Percentiles rank a stretch among this genome's conserved stretches.
These are phyloP conservation scores for Apiotrichum gamsii DNA, from an alignment of 1,284 basidiomycete species.

Conservation along the genomic window DNA sequence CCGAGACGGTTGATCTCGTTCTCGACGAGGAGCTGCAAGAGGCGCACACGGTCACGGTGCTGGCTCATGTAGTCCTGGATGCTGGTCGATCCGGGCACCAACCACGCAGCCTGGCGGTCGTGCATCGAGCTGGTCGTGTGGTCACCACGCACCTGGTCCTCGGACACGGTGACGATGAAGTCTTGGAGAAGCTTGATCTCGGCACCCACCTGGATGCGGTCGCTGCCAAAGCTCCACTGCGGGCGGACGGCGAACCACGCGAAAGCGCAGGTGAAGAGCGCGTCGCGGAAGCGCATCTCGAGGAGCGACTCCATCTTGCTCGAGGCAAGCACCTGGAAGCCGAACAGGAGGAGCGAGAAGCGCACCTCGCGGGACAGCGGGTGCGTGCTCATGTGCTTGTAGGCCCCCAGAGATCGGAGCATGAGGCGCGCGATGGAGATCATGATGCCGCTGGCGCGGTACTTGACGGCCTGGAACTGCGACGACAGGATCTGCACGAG, in stretches of 20 bases:
- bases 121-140: slow-evolving; percentile 65
- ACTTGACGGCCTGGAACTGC: slow-evolving; percentile 86
- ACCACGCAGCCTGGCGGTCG: slow-evolving; percentile 50
- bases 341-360: slow-evolving; percentile 84
- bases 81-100: slow-evolving; percentile 32
- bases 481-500: slow-evolving; percentile 87
- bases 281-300: slow-evolving; percentile 70
- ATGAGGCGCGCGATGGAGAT: slow-evolving; percentile 76
- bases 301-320: slow-evolving; percentile 78
- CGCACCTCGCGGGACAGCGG: slow-evolving; percentile 82
- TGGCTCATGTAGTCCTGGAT: slow-evolving; percentile 56
- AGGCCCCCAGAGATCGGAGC: slow-evolving; percentile 65
- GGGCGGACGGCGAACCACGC: slow-evolving; percentile 88
- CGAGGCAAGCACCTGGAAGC: slow-evolving; percentile 84
- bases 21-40: slow-evolving; percentile 76
- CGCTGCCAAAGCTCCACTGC: slow-evolving; percentile 94
- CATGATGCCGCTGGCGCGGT: slow-evolving; percentile 78
- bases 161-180: slow-evolving; percentile 68
- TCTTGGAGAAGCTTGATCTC: slow-evolving; percentile 83
- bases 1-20: slow-evolving; percentile 79
- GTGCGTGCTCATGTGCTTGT: slow-evolving; percentile 75
- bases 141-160: slow-evolving; percentile 63
- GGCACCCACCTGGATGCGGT: slow-evolving; percentile 78
- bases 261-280: slow-evolving; percentile 72
- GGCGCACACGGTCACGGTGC: slow-evolving; percentile 61